Percentiles rank a stretch among this genome's conserved stretches.
phyloP scores from a whole-genome alignment of 306 rosid species.

The Pyrus betulifolia region DNA sequence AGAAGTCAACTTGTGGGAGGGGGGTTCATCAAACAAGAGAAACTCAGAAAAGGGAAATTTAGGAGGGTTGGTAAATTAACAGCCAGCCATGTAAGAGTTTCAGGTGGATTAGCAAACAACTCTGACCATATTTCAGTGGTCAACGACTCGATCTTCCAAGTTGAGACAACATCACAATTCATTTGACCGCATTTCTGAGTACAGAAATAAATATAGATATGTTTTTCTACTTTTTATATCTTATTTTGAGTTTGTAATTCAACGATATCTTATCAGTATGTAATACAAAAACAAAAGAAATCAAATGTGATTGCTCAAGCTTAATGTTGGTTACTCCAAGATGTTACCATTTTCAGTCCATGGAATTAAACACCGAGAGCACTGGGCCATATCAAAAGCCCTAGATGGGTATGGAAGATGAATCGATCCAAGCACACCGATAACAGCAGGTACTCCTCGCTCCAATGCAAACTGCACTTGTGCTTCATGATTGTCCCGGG shows the following conservation, averaged over 20 bases:
- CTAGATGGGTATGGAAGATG: slow-evolving; percentile 88
- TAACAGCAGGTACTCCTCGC: slow-evolving; percentile 90
- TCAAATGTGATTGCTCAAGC: slow-evolving; percentile 7
- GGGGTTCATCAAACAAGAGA: not conserved
- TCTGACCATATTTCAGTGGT: not conserved
- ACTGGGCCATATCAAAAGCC: slow-evolving; percentile 96
- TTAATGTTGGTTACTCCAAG: slow-evolving; percentile 5
- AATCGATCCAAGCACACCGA: slow-evolving; percentile 88
- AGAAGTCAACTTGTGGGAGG: not conserved
- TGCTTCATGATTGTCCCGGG: slow-evolving; percentile 97
- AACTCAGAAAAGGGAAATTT: not conserved
- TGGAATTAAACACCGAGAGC: slow-evolving; percentile 92
- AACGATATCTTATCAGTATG: not conserved
- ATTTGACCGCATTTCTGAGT: not conserved
- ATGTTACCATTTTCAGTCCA: slow-evolving; percentile 83
- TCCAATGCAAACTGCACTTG: slow-evolving; percentile 97
- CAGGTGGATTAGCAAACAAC: not conserved
- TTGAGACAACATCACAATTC: not conserved
- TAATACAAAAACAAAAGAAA: slow-evolving; percentile 5
- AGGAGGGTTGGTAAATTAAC: not conserved
- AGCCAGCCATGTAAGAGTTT: not conserved
- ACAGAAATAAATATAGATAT: not conserved
- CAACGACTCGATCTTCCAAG: not conserved
- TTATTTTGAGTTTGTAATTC: not conserved
- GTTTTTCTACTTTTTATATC: not conserved